phyloP scores from a whole-genome alignment of 495 filamentous ascomycete species.

The Podospora fimiseda region DNA sequence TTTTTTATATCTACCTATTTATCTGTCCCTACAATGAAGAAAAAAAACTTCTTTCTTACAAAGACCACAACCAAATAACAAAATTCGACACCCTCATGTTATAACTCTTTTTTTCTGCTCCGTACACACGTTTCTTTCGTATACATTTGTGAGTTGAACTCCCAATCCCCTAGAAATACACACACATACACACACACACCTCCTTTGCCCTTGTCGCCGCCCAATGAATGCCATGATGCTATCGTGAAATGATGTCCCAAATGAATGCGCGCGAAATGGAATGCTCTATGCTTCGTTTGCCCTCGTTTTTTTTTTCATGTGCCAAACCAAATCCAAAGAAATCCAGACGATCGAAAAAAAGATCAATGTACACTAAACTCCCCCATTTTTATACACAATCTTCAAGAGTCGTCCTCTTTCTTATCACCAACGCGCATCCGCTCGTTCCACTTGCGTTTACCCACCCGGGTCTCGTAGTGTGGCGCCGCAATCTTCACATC shows the following conservation, averaged over 20 bases:
- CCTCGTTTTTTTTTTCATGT: not conserved
- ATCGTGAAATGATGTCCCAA: not conserved
- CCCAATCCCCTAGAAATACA: not conserved
- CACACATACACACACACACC: not conserved
- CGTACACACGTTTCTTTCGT: not conserved
- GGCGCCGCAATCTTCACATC: conserved; percentile 64
- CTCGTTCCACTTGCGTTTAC: conserved; percentile 79
- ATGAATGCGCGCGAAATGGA: not conserved
- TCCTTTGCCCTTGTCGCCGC: not conserved
- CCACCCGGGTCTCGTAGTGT: conserved; percentile 83
- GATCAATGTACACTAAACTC: not conserved
- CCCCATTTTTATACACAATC: not conserved
- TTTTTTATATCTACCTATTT: too few relatives aligned
- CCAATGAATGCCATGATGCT: not conserved
- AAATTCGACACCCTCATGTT: too few relatives aligned
- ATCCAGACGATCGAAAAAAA: not conserved
- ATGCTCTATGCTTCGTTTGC: not conserved
- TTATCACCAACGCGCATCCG: conserved; percentile 41
- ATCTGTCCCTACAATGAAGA: too few relatives aligned
- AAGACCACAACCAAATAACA: too few relatives aligned
- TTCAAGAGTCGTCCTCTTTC: conserved; percentile 26
- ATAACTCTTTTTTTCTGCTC: too few relatives aligned
- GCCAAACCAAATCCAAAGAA: not conserved
- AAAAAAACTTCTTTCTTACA: too few relatives aligned
- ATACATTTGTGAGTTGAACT: not conserved